Base-by-base conservation (phyloP, 352 stramenopile genomes). In the Phytophthora idaei region DNA sequence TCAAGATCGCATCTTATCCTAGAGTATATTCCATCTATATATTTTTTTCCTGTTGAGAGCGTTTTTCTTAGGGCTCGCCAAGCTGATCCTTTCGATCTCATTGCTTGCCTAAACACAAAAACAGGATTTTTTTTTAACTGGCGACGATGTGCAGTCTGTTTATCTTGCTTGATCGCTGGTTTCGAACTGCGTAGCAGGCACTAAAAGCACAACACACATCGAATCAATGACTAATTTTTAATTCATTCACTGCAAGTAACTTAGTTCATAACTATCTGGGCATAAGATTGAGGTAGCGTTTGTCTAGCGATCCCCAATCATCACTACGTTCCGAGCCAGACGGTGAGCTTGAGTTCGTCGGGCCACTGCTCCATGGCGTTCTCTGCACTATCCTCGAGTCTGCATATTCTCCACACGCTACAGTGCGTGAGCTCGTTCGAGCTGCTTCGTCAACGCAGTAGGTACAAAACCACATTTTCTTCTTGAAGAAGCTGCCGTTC, bases 401-500 rank as follows among this genome's bases (percentile, higher is more conserved):
- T 9, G 45, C 15, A 50, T 73, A 64, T 45, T 80, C 68, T 31
- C 57, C 64, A 28, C 62, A 66, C 39, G 62, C 73, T 21, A 76
- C 63, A 39, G 46, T 37, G 3, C 61, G 50, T 2, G 70, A 59
- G 25, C 58, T 71, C 3, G 61, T 69, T 31, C 46, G 44, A 9
- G 45, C 45, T 46, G 70, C 59, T 55, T 77, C 53, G 32, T 64
- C 57, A 2, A 74, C 14, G 15, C 70, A 78, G 8, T 66, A 64
- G 3, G 55, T 47, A 25, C 74, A 81, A 32, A 78, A 74, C 54
- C 67, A 69, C 39, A 81, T 12, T n/a, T 74, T 74, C 5, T 48
- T 64, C 27, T 70, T 66, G 25, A 70, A 34, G 7, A 81, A 51
- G 15, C 11, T 31, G 0, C 69, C 69, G 32, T 49, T 58, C 4